Evolutionary conservation across 1,139 yeast genomes (phyloP).

Genomic region (Yamadazyma epiphylla): DNA sequence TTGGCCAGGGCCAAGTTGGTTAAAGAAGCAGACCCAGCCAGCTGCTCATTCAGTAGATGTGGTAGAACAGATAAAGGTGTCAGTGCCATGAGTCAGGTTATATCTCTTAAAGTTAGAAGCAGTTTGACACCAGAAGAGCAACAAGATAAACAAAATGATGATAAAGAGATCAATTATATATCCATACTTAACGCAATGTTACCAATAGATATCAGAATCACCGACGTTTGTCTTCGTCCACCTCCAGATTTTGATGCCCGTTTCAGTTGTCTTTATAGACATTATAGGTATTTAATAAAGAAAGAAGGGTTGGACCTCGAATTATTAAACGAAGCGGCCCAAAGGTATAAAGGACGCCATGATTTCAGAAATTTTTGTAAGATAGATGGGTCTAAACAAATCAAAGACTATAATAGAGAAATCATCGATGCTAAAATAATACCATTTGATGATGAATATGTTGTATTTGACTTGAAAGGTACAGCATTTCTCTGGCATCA

Average conservation of each 20-base stretch:
- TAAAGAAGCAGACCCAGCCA: slow-evolving; percentile 55
- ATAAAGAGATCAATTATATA: slow-evolving; percentile 70
- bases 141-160: slow-evolving; percentile 50
- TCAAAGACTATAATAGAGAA: slow-evolving; percentile 64
- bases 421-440: slow-evolving; percentile 52
- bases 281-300: slow-evolving; percentile 76
- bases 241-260: slow-evolving; percentile 86
- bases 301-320: slow-evolving; percentile 54
- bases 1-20: slow-evolving; percentile 65
- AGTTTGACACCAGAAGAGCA: slow-evolving; percentile 57
- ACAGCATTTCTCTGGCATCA: slow-evolving; percentile 97
- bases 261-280: slow-evolving; percentile 80
- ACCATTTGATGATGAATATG: slow-evolving; percentile 42
- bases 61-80: slow-evolving; percentile 98
- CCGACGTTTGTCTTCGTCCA: slow-evolving; percentile 78
- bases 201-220: slow-evolving; percentile 81
- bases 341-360: slow-evolving; percentile 63
- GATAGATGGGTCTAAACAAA: slow-evolving; percentile 90
- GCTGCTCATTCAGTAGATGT: slow-evolving; percentile 77
- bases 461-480: slow-evolving; percentile 77
- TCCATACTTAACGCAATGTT: slow-evolving; percentile 69
- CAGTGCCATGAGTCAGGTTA: slow-evolving; percentile 94
- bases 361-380: slow-evolving; percentile 95
- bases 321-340: slow-evolving; percentile 69
- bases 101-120: slow-evolving; percentile 75